Percentiles rank a stretch among this genome's conserved stretches.
Evolutionary conservation across 768 basidiomycete genomes (phyloP).

Genomic region (Chalciporus chontae): DNA sequence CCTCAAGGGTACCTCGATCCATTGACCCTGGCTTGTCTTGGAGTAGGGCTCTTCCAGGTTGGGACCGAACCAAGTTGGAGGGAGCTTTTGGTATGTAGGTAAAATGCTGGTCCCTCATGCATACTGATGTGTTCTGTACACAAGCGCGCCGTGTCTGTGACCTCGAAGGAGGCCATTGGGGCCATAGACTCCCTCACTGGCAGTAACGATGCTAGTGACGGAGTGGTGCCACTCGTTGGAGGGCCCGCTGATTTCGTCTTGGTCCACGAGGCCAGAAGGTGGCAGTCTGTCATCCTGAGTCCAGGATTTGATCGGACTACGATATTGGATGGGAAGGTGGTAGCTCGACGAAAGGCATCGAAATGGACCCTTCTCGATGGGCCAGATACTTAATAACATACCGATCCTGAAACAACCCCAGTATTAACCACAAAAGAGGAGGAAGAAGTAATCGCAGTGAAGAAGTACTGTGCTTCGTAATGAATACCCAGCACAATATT

Average conservation of each 20-base stretch:
- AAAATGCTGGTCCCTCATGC: background rate
- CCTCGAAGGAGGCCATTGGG: conserved; percentile 51
- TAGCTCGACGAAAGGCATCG: conserved; percentile 14
- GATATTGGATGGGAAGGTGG: conserved; percentile 13
- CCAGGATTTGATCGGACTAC: conserved; percentile 34
- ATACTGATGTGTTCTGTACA: conserved; percentile 5
- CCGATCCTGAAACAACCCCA: background rate
- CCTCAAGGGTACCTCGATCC: conserved; percentile 66
- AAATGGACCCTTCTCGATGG: conserved; percentile 17
- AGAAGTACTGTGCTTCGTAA: background rate
- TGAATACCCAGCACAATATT: background rate
- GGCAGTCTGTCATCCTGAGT: conserved; percentile 47
- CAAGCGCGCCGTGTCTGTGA: conserved; percentile 50
- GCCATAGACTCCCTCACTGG: conserved; percentile 7
- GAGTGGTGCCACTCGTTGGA: conserved; percentile 37
- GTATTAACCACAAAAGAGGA: background rate
- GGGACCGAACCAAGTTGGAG: conserved; percentile 45
- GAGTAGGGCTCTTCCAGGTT: conserved; percentile 56
- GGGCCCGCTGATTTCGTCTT: conserved; percentile 58
- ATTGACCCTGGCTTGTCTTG: conserved; percentile 54
- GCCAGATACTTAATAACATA: conserved; percentile 3
- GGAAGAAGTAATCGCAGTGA: too few species aligned
- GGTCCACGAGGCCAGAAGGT: conserved; percentile 43
- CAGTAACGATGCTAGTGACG: background rate
- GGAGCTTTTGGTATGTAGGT: conserved; percentile 44